Evolutionary conservation across 75 land plant genomes (phyloP), one percentile per base, ranked within the genome.

Genomic region (Adiantum capillusveneris): DNA sequence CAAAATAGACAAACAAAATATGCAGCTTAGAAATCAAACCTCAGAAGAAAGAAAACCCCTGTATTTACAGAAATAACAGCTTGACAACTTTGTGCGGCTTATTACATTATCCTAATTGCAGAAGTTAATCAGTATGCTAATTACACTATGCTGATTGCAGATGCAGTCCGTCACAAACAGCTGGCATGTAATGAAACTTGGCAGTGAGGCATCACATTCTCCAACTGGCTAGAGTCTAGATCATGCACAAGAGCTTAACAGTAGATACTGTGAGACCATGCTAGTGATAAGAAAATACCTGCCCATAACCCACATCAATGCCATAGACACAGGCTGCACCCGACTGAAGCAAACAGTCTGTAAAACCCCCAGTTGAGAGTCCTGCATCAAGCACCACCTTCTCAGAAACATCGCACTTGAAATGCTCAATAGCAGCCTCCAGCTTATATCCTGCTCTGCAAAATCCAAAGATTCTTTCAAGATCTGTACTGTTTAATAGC

Each of bases 291-390:
- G 9, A 9, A 3, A 34, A 55, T 55, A 72, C 97, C 94, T 93
- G 98, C 44, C 98, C 98, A 74, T 93, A 93, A 46, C 98, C 98
- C 2, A 93, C 98, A 79, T 93, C 98, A 62, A 93, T 84, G 21
- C 98, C 98, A 81, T 88, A 93, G 27, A 93, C 90, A 72, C 65
- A 79, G 27, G 84, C 62, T 50, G 96, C 95, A 61, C 98, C 98
- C 71, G 85, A 48, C 63, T 88, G 98, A 58, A 93, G 94, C 57
- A 93, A 66, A 56, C 98, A 93, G 67, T 93, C 98, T 50, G 98
- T 85, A 66, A 93, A 93, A 36, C 98, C 98, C 57, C 98, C 98
- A 39, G 98, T 93, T 25, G 98, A 93, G 43, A 93, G 69, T 14
- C 98, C 98, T 21, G 98, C 83, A 71, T 93, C 98, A 39, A 93